Evolutionary conservation across 2,329 filamentous ascomycete species (phyloP).

Genomic region (Exophiala aquamarina): DNA sequence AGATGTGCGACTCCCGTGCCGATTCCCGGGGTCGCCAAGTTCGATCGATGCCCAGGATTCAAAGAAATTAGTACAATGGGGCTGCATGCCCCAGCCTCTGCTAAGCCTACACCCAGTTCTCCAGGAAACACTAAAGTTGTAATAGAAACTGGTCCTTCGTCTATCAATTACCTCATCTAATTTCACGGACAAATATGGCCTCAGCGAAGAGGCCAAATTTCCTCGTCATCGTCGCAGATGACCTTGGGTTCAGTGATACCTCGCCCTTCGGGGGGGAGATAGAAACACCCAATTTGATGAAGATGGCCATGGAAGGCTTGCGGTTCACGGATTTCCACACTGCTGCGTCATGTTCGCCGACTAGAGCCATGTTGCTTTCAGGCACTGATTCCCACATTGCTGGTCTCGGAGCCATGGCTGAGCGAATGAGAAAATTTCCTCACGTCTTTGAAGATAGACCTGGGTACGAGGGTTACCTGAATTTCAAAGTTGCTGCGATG

Average conservation of each 20-base stretch:
- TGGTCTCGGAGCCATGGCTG: constrained; percentile 32
- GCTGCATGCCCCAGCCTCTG: no score
- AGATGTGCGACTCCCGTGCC: no score
- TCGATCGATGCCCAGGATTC: no score
- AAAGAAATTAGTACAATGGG: no score
- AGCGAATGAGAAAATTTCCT: constrained; percentile 47
- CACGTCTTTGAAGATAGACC: constrained; percentile 27
- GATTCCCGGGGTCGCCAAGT: no score
- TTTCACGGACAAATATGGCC: constrained; percentile 30
- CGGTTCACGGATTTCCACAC: constrained; percentile 31
- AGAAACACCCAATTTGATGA: constrained; percentile 27
- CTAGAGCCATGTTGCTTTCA: constrained; percentile 34
- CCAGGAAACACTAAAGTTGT: no score
- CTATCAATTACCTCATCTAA: no score
- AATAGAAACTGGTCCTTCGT: no score
- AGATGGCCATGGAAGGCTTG: constrained; percentile 20
- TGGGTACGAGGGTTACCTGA: constrained; percentile 39
- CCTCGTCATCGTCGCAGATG: constrained; percentile 31
- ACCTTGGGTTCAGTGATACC: constrained; percentile 33
- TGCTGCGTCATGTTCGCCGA: constrained; percentile 32
- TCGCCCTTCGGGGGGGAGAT: constrained; percentile 32
- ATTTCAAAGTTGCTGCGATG: constrained; percentile 33
- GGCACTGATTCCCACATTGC: constrained; percentile 33
- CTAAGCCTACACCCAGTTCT: no score
- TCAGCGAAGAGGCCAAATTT: constrained; percentile 37